Base-by-base conservation (phyloP, 1,284 basidiomycete genomes). In the Meripilus lineatus region DNA sequence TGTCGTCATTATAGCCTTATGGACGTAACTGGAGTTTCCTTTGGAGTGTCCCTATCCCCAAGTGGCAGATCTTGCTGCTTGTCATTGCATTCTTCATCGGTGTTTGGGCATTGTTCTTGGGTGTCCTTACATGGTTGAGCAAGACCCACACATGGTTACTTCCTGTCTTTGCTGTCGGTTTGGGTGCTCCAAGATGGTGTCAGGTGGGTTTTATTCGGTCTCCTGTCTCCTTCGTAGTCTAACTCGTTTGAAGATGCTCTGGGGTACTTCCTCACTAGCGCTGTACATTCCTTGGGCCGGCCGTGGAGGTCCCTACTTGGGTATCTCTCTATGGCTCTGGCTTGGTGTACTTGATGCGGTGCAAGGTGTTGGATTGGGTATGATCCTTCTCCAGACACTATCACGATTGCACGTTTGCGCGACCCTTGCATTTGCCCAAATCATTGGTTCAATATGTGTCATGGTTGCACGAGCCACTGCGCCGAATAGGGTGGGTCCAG, bases 11-110 rank as follows among this genome's bases (percentile, higher is more conserved):
- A 3, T 50, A 89, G 84, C 83, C 87, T 4, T 90, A 90, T 53
- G 92, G 92, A 47, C 86, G 92, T 55, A 94, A 93, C 66, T 95
- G 92, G 92, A 71, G 81, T 54, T 95, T 92, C 81, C 70, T 94
- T 15, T 95, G 92, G 92, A 79, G 72, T 54, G 83, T 84, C n/a
- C 74, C 77, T 3, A 83, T 94, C 45, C 77, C 89, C 17, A 83
- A 84, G 54, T 93, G 84, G 84, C 80, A 84, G 52, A 91, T 86
- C 39, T 68, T 90, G 18, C 61, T 93, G 20, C 82, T 94, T 49
- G 76, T 94, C 59, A 63, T 85, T 55, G 59, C 74, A 21, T 95
- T 95, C 78, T 95, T 95, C 67, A 65, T 94, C 49, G 79, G 79
- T 46, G 77, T 94, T 39, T 95, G 92, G 92, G 87, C 74, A 11